Base-by-base conservation (phyloP, 2,329 filamentous ascomycete genomes). In the Sporothrix pallida region DNA sequence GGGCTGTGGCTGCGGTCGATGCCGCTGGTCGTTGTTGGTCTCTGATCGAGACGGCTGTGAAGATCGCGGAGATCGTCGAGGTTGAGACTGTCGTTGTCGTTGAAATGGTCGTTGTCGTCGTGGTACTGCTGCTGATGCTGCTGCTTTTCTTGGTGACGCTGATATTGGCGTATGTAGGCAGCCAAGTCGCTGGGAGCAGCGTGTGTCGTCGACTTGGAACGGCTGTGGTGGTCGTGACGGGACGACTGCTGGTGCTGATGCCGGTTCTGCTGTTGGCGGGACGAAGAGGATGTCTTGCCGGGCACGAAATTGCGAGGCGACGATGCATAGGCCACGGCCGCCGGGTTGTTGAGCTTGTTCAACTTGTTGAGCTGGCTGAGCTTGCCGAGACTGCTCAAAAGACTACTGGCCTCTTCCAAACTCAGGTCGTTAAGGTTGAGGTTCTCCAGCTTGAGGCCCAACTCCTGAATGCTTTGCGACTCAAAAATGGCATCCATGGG, bases 401-500 rank as follows among this genome's bases (percentile, higher is more conserved):
- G 54, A 48, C 67, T 54, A 26, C 26, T 54, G 20, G 52, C 50
- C 52, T 70, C 44, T 58, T 56, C 50, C 10, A 70, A 15, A n/a
- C 69, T 60, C 52, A 54, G 31, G 37, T 71, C 37, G 31, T 52
- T 26, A 23, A 44, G 26, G 37, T 58, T 31, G 23, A 37, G 46
- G 26, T 69, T 7, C 20, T 37, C 42, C 8, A 63, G 70, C 17
- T 63, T 17, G 23, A 42, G 71, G 23, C 26, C 37, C 26, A 63
- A 8, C 37, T 73, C 63, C 42, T 71, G 65, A 26, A 73, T 72
- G 50, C 50, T 68, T 31, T 62, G 50, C 13, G 73, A 63, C 65
- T 72, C 75, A 37, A 70, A 71, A 23, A 74, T 70, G 9, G 54
- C 48, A n/a, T 65, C 54, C 46, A 73, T 71, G 13, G 70, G 23